Conservation (phyloP, 2,329 filamentous ascomycete genomes). For the Colletotrichum abscissum region DNA sequence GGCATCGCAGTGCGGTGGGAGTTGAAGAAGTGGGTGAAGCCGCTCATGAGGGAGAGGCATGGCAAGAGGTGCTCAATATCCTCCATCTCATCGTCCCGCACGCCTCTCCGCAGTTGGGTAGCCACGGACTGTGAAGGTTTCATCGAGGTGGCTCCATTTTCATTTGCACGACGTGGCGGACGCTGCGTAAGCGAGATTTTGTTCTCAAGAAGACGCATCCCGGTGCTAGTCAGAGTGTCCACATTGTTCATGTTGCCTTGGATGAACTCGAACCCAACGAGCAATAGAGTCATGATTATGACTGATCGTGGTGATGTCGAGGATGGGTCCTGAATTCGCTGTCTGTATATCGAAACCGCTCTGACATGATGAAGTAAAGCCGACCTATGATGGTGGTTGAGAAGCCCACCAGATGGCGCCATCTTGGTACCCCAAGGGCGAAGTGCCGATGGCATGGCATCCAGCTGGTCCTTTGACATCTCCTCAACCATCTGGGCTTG, state of each 20-base stretch:
- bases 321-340: slow-evolving; percentile 18
- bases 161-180: not conserved
- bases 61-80: slow-evolving; percentile 32
- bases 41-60: slow-evolving; percentile 29
- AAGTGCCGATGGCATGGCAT: not conserved
- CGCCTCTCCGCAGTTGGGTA: not conserved
- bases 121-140: not conserved
- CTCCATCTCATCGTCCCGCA: slow-evolving; percentile 26
- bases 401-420: not conserved
- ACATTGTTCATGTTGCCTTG: slow-evolving; percentile 34
- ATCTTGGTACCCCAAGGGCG: not conserved
- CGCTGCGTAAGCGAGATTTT: slow-evolving; percentile 5
- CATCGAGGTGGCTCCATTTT: no score
- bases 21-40: slow-evolving; percentile 33
- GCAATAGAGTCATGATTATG: slow-evolving; percentile 36
- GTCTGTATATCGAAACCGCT: slow-evolving; percentile 33
- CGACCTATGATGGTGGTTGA: slow-evolving; percentile 26
- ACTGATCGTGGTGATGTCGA: slow-evolving; percentile 26
- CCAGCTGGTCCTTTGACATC: not conserved
- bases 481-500: slow-evolving; percentile 32
- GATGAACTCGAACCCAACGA: slow-evolving; percentile 37
- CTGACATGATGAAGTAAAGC: slow-evolving; percentile 33
- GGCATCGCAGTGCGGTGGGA: slow-evolving; percentile 14
- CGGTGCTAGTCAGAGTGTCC: slow-evolving; percentile 30
- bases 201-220: slow-evolving; percentile 23